Percentiles rank a stretch among this genome's conserved stretches.
Conservation (phyloP, 805 yeast species). For the Lachancea dasiensis region DNA sequence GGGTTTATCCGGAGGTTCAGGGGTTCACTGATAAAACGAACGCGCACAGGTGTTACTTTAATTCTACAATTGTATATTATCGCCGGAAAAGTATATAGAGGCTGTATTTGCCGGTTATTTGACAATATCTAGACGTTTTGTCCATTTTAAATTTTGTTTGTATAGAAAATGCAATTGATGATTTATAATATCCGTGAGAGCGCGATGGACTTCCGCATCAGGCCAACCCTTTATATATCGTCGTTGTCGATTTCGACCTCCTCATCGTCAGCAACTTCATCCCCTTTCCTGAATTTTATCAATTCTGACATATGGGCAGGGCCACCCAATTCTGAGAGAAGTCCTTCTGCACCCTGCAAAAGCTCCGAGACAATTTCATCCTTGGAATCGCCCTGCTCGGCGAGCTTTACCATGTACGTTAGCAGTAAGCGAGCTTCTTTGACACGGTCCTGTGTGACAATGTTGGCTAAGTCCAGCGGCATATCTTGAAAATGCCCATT, state of each 20-base stretch:
- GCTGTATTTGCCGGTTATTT: too few species aligned
- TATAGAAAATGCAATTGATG: too few species aligned
- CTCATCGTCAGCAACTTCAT: constrained; percentile 36
- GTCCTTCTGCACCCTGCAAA: constrained; percentile 42
- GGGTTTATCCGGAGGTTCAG: neutral
- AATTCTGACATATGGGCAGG: constrained; percentile 36
- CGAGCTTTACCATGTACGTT: constrained; percentile 38
- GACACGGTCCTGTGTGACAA: constrained; percentile 23
- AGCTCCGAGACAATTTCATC: constrained; percentile 57
- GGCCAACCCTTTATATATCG: neutral
- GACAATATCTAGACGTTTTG: too few species aligned
- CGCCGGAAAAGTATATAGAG: neutral
- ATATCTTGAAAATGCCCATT: constrained; percentile 31
- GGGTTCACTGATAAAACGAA: constrained; percentile 5
- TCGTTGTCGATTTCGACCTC: constrained; percentile 29
- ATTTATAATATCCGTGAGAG: too few species aligned
- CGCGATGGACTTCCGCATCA: too few species aligned
- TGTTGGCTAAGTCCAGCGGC: constrained; percentile 36
- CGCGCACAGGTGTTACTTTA: constrained; percentile 5
- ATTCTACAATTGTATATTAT: constrained; percentile 7
- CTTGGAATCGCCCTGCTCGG: constrained; percentile 35
- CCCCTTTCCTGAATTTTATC: constrained; percentile 31
- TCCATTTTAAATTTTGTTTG: neutral
- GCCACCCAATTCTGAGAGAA: constrained; percentile 58
- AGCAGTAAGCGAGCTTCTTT: constrained; percentile 36